Percentiles rank a stretch among this genome's conserved stretches.
These are phyloP conservation scores for Knufia fluminis DNA, from an alignment of 2,329 filamentous ascomycete genomes.

Conservation along the genomic window DNA sequence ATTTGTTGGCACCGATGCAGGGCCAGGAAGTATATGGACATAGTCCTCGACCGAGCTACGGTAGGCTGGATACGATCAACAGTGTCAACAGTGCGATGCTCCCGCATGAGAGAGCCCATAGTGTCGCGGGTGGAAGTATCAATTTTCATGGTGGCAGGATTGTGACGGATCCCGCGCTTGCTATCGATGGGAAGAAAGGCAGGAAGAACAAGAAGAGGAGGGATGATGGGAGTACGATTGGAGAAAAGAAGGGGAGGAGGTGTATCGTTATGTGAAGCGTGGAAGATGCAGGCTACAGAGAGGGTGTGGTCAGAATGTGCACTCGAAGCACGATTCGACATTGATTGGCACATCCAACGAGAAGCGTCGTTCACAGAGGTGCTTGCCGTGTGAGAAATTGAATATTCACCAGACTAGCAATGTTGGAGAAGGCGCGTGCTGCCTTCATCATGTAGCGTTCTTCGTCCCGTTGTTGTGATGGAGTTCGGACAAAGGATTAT, in stretches of 20 bases:
- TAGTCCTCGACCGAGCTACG: constrained; percentile 15
- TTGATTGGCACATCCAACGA: too few relatives aligned
- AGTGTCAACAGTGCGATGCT: constrained; percentile 12
- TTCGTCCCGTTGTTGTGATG: background rate
- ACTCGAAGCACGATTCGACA: too few relatives aligned
- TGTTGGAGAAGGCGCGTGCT: too few relatives aligned
- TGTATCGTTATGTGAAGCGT: constrained; percentile 21
- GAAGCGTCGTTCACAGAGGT: too few relatives aligned
- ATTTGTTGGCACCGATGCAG: constrained; percentile 11
- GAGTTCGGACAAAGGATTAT: background rate
- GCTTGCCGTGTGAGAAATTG: too few relatives aligned
- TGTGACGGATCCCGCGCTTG: constrained; percentile 5
- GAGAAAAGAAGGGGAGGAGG: constrained; percentile 11
- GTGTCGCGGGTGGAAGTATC: background rate
- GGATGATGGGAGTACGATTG: background rate
- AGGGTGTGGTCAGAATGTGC: too few relatives aligned
- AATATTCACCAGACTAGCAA: too few relatives aligned
- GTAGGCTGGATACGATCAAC: constrained; percentile 19
- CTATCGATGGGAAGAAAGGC: background rate
- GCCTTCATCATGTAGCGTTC: too few relatives aligned
- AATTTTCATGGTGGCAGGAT: background rate
- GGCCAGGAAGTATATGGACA: background rate
- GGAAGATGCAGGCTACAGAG: too few relatives aligned
- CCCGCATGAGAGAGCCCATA: constrained; percentile 4
- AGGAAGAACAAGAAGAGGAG: constrained; percentile 8